Evolutionary conservation across 352 stramenopile genomes (phyloP), one percentile per base, ranked within the genome.

Genomic region (Pythium phragmiticola): DNA sequence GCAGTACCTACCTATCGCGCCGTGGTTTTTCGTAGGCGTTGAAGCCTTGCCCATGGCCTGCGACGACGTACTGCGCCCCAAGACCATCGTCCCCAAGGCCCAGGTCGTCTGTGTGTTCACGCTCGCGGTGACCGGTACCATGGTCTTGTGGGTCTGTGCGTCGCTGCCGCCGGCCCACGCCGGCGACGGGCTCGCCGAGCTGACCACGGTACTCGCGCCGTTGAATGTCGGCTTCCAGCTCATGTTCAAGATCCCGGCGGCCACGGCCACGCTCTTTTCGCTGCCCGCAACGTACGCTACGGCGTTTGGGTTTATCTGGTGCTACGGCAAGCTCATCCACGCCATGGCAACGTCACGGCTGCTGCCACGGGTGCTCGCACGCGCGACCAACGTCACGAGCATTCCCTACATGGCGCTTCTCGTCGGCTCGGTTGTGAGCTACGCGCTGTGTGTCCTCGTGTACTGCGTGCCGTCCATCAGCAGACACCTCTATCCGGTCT

Each of bases 81-180:
- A 80, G n/a, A 42, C 70, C 3, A 61, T 69, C 11, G 64, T 88
- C 2, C 74, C 79, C 0, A 65, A 71, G 5, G 76, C 66, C 1
- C 77, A 89, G 59, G 50, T 87, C 11, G 14, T 46, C 7, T 87
- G 65, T 23, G 49, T 76, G 9, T n/a, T 67, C 11, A 74, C 62
- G n/a, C 65, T 76, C 7, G 45, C 65, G 14, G 26, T 55, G 2
- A 66, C 63, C 0, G 60, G 49, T 0, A 26, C 64, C 5, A 30
- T 66, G 12, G 62, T 73, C 21, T 71, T 65, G 28, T 65, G 73
- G 34, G 52, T 71, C 6, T 56, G 65, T 1, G 63, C 73, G 3
- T 63, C 63, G 2, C 45, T 73, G 1, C 56, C 65, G 2, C 47
- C 56, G 1, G 11, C 17, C n/a, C 21, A 17, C 0, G 13, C 0